Evolutionary conservation across 306 rosid species (phyloP).

Genomic region (Senna siamea): DNA sequence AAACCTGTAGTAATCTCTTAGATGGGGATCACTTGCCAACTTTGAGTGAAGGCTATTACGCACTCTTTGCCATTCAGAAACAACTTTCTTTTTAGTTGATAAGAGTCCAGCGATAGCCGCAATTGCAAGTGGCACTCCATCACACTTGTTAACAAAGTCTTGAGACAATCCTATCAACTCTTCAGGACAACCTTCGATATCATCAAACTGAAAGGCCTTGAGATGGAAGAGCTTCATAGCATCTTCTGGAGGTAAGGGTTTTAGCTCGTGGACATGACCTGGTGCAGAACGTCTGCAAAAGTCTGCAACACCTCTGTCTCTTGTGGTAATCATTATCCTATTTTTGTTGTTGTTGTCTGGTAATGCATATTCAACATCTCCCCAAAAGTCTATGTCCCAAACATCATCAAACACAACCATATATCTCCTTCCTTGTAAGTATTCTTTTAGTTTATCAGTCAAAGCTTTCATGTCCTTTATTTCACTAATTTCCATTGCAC

Average conservation of each 20-base stretch:
- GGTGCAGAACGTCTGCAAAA: neutral
- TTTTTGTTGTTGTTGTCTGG: neutral
- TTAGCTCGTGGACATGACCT: neutral
- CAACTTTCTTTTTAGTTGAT: conserved; percentile 1
- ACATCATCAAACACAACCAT: conserved; percentile 23
- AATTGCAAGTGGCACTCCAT: conserved; percentile 32
- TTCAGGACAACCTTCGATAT: neutral
- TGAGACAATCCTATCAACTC: neutral
- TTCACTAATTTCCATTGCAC: too few relatives aligned
- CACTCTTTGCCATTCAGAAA: conserved; percentile 21
- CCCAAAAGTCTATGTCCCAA: conserved; percentile 1
- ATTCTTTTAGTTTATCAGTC: neutral
- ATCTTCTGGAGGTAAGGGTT: conserved; percentile 2
- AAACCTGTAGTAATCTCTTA: neutral
- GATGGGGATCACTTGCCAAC: conserved; percentile 2
- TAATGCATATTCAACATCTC: neutral
- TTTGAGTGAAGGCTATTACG: neutral
- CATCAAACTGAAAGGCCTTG: conserved; percentile 5
- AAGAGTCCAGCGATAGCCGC: conserved; percentile 20
- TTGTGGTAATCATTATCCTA: conserved; percentile 2
- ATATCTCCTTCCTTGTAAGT: neutral
- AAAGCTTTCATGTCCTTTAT: neutral
- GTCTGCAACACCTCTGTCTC: neutral
- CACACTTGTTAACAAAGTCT: conserved; percentile 13
- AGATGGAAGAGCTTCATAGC: neutral